phyloP scores from a whole-genome alignment of 2,329 filamentous ascomycete genomes.

The Fusarium hainanense region DNA sequence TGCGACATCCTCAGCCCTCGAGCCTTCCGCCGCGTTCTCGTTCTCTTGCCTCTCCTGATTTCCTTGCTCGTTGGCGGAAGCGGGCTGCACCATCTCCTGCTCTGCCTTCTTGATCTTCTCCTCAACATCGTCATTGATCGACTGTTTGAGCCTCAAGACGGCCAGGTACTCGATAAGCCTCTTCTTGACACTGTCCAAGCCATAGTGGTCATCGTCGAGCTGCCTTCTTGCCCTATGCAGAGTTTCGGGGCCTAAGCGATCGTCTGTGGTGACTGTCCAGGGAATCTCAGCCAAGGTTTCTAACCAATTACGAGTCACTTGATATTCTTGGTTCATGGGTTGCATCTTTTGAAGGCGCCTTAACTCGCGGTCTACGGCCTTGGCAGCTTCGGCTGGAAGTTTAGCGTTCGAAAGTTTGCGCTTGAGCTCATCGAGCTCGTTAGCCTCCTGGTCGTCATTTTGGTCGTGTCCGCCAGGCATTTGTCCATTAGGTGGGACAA shows the following conservation, averaged over 20 bases:
- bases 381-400: conserved; percentile 84
- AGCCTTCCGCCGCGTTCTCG: conserved; percentile 28
- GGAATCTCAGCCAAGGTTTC: conserved; percentile 95
- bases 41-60: conserved; percentile 30
- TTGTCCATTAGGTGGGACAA: conserved; percentile 50
- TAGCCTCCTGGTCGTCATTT: conserved; percentile 82
- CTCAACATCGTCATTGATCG: conserved; percentile 85
- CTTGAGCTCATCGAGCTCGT: conserved; percentile 91
- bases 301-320: conserved; percentile 91
- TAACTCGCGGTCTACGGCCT: conserved; percentile 90
- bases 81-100: conserved; percentile 62
- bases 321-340: conserved; percentile 94
- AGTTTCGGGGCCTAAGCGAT: conserved; percentile 85
- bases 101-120: conserved; percentile 77
- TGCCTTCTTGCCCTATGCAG: conserved; percentile 84
- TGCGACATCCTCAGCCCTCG: conserved; percentile 45
- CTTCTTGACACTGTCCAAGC: conserved; percentile 97
- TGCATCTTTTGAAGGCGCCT: conserved; percentile 94
- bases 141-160: conserved; percentile 94
- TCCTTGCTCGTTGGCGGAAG: conserved; percentile 27
- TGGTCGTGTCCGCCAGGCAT: conserved; percentile 59
- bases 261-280: conserved; percentile 86
- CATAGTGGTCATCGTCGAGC: conserved; percentile 95
- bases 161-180: conserved; percentile 93
- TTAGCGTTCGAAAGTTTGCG: conserved; percentile 86